Evolutionary conservation across 148 eudicot species (phyloP), one percentile per base, ranked within the genome.

Genomic region (Dianthus caryophyllus): DNA sequence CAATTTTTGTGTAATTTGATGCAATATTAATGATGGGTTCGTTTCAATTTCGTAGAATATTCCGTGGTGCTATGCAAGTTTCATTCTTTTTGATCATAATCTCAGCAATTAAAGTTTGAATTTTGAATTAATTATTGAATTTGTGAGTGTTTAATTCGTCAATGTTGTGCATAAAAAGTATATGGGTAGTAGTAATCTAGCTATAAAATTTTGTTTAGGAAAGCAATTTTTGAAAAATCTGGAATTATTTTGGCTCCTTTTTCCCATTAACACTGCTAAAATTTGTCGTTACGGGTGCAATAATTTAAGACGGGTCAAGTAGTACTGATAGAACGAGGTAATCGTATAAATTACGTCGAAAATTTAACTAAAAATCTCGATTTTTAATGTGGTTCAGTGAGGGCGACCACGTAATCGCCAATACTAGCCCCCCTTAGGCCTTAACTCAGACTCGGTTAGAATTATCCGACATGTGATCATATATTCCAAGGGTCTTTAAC

Each of bases 11-110:
- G 33, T 36, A 20, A 30, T 48, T 12, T 18, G n/a, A 20, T 59
- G n/a, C 12, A 31, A 33, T 13, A 73, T 26, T 66, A 22, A 9
- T 30, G n/a, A 73, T 59, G 26, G 41, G 41, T 48, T 48, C 5
- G 29, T 6, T n/a, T 7, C 59, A 59, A 67, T 59, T 73, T 27
- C 15, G 13, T 14, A 0, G 41, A 72, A 44, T 54, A 54, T 10
- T 15, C 29, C 30, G 11, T 53, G 12, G 21, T 27, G 39, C 52
- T 39, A 38, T 52, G 49, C 18, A 49, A 50, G 31, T 50, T 60
- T 43, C 13, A 57, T 57, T 70, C 26, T 65, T 65, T 26, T 8
- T 12, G 9, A 10, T 21, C 2, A 53, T 53, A 20, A 41, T 21
- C 0, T 53, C 27, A 1, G 57, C 11, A 53, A 21, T 53, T 21